Base-by-base conservation (phyloP, 2,329 filamentous ascomycete species). In the Pseudogymnoascus sp. region DNA sequence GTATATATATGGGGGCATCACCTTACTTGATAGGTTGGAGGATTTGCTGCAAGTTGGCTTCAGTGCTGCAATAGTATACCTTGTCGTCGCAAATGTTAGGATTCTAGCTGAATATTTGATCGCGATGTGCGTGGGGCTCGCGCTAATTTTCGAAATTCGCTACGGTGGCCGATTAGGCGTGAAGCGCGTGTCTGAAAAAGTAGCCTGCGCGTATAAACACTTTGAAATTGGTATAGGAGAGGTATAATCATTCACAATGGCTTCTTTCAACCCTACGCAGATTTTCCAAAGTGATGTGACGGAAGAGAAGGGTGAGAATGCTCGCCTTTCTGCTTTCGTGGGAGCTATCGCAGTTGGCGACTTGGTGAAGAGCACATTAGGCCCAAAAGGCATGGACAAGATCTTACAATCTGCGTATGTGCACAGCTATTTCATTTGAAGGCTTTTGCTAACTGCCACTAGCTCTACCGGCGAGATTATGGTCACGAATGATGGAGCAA, bases 311-410 rank as follows among this genome's bases (percentile, higher is more conserved):
- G 94, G 94, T 72, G 93, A 97, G 81, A 97, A 97, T 89, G 93
- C 94, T 72, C 91, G 93, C 84, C 88, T 97, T 70, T 89, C 91
- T n/a, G 93, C 93, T 67, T 99, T 99, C 72, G 93, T 99, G 62
- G 94, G 94, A 71, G 94, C 94, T 75, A 99, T 99, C 73, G 94
- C 94, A 62, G 94, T 99, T 55, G 94, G 94, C 61, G 94, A 99
- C 72, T 79, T 99, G 69, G 94, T 99, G 61, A 99, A 99, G 84
- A 96, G 91, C 76, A 97, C 94, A 9, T 80, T 99, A 35, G 94
- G 94, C 5, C 94, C 94, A 38, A 97, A 97, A 81, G 94, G 94
- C 70, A 97, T 97, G 92, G 94, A 97, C 82, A 97, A 96, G 82
- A 96, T 96, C 75, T 81, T 96, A 74, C 92, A 96, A 77, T 96